A percentile compares a stretch with the other conserved stretches of the same genome.
phyloP scores from a whole-genome alignment of 176 grass and related monocot species.

The Musa troglodytarum region DNA sequence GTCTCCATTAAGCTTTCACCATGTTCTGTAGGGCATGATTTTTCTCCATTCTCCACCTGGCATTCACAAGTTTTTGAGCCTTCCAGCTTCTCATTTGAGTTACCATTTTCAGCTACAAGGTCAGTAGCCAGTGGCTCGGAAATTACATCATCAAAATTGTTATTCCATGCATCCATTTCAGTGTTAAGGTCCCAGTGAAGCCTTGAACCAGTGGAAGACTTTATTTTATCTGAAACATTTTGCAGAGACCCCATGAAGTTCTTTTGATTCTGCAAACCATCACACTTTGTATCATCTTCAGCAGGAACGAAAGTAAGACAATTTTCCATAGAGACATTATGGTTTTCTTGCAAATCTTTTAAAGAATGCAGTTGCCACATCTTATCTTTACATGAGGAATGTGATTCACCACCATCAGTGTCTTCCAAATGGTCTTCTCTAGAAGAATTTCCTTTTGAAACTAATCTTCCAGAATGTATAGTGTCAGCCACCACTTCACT shows the following conservation, averaged over 20 bases:
- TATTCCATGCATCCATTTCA: conserved; percentile 76
- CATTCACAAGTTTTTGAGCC: background rate
- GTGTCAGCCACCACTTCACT: conserved; percentile 34
- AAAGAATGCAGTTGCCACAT: conserved; percentile 14
- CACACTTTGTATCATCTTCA: conserved; percentile 11
- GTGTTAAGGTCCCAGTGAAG: conserved; percentile 95
- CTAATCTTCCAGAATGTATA: conserved; percentile 23
- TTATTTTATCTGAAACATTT: conserved; percentile 24
- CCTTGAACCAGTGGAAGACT: conserved; percentile 26
- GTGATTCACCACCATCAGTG: conserved; percentile 18
- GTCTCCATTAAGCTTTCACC: background rate
- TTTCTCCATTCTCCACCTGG: background rate
- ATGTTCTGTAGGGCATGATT: background rate
- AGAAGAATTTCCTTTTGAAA: conserved; percentile 22
- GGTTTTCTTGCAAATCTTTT: conserved; percentile 19
- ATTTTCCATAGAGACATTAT: conserved; percentile 17
- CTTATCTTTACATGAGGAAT: conserved; percentile 25
- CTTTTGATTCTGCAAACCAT: conserved; percentile 19
- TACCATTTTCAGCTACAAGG: conserved; percentile 6
- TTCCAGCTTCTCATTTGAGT: conserved; percentile 2
- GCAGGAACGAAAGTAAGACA: conserved; percentile 21
- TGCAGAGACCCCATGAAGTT: conserved; percentile 23
- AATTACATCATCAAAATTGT: conserved; percentile 25
- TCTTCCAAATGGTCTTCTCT: conserved; percentile 28
- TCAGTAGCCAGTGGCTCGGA: conserved; percentile 19